Conservation (phyloP, 495 filamentous ascomycete genomes). For the Annulohypoxylon stygium region DNA sequence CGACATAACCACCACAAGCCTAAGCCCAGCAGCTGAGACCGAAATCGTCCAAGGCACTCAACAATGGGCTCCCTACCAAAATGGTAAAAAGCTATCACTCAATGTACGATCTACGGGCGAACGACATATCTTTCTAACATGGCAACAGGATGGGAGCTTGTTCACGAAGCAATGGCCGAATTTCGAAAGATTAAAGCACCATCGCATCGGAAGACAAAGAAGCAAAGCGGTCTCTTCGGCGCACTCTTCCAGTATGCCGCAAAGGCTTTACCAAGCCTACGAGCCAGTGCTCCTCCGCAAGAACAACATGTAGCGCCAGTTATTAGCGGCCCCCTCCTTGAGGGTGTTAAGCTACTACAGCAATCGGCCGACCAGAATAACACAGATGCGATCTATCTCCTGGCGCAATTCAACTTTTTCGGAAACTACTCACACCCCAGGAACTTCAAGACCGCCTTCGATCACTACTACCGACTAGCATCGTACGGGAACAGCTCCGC, state of each 20-base stretch:
- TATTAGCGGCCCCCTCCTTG: constrained; percentile 58
- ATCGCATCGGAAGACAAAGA: constrained; percentile 52
- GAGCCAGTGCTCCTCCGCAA: constrained; percentile 56
- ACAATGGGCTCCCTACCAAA: constrained; percentile 51
- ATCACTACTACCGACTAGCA: constrained; percentile 83
- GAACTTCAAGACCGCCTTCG: constrained; percentile 85
- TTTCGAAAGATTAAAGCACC: constrained; percentile 59
- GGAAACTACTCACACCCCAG: constrained; percentile 92
- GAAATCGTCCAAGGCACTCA: constrained; percentile 42
- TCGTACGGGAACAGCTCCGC: constrained; percentile 88
- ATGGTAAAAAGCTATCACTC: constrained; percentile 38
- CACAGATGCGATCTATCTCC: constrained; percentile 87
- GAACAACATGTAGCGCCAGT: constrained; percentile 45
- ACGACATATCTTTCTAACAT: constrained; percentile 31
- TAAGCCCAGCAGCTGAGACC: constrained; percentile 50
- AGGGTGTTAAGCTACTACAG: constrained; percentile 80
- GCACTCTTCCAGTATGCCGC: constrained; percentile 53
- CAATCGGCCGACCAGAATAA: constrained; percentile 80
- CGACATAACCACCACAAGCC: constrained; percentile 44
- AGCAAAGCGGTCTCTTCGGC: constrained; percentile 56
- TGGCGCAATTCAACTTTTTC: constrained; percentile 97
- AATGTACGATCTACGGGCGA: constrained; percentile 3
- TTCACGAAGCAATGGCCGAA: constrained; percentile 58
- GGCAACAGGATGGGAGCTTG: constrained; percentile 58
- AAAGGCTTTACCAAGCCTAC: constrained; percentile 60